Percentiles rank a stretch among this genome's conserved stretches.
Conservation (phyloP, 2,329 filamentous ascomycete genomes). For the Aspergillus tanneri region DNA sequence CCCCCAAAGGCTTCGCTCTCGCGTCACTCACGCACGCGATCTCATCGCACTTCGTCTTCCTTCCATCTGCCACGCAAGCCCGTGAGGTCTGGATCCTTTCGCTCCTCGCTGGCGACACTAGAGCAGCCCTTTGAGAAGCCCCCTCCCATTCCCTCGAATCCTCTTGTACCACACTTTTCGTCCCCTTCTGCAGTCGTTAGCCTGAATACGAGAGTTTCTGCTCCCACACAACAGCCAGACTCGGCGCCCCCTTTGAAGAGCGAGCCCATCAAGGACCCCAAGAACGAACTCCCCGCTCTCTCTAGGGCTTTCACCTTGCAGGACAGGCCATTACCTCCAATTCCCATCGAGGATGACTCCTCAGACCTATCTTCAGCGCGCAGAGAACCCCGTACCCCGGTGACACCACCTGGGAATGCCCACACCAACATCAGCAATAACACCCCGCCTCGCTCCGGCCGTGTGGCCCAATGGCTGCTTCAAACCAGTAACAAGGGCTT, state of each 20-base stretch:
- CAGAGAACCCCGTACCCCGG: slow-evolving; percentile 5
- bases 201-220: slow-evolving; percentile 14
- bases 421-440: slow-evolving; percentile 2
- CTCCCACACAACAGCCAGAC: background rate
- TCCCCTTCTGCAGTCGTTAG: slow-evolving; percentile 14
- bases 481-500: slow-evolving; percentile 19
- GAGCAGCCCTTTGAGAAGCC: slow-evolving; percentile 24
- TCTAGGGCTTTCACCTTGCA: slow-evolving; percentile 26
- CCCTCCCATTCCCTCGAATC: slow-evolving; percentile 16
- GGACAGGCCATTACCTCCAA: slow-evolving; percentile 23
- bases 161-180: slow-evolving; percentile 36
- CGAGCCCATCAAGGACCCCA: slow-evolving; percentile 4
- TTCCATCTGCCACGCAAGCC: slow-evolving; percentile 39
- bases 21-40: slow-evolving; percentile 20
- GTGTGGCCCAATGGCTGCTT: slow-evolving; percentile 35
- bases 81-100: slow-evolving; percentile 33
- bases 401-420: slow-evolving; percentile 12
- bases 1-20: slow-evolving; percentile 35
- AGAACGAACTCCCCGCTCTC: slow-evolving; percentile 7
- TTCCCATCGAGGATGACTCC: slow-evolving; percentile 18
- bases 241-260: background rate
- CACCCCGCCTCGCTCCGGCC: slow-evolving; percentile 25
- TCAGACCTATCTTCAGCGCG: slow-evolving; percentile 1
- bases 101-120: slow-evolving; percentile 27
- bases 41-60: slow-evolving; percentile 25